Conservation (phyloP, 2,329 filamentous ascomycete species). For the Blastomyces silverae region DNA sequence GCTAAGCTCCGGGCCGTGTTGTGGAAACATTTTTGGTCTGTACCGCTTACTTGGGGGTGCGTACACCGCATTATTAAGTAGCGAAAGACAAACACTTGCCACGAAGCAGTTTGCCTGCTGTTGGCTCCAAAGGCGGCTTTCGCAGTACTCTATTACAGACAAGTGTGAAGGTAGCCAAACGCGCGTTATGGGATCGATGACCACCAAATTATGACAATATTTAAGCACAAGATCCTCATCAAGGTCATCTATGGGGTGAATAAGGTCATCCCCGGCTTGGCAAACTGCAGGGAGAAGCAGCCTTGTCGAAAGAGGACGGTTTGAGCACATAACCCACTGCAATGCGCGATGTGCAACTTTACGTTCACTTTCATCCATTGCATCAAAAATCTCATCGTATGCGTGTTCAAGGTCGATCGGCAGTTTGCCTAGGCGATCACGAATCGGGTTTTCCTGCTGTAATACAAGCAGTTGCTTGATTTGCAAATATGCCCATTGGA, state of each 20-base stretch:
- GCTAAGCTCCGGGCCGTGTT: neutral
- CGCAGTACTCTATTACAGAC: conserved; percentile 8
- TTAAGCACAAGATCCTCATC: conserved; percentile 5
- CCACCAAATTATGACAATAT: neutral
- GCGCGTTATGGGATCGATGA: neutral
- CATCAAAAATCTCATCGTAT: conserved; percentile 11
- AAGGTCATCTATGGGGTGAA: neutral
- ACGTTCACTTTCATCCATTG: neutral
- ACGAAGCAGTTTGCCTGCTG: neutral
- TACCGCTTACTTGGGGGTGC: too few relatives aligned
- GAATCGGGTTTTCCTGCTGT: neutral
- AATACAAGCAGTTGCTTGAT: neutral
- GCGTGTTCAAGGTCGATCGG: conserved; percentile 4
- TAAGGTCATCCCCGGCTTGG: neutral
- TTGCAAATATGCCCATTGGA: conserved; percentile 5
- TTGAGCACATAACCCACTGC: conserved; percentile 7
- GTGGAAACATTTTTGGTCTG: too few relatives aligned
- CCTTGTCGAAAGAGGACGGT: neutral
- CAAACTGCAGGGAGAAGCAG: conserved; percentile 1
- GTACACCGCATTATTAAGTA: neutral
- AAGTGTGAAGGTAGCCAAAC: conserved; percentile 7
- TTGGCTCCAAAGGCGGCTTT: neutral
- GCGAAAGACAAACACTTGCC: neutral
- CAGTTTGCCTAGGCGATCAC: neutral
- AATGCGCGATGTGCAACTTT: conserved; percentile 8